Evolutionary conservation across 1,284 basidiomycete genomes (phyloP), one percentile per base, ranked within the genome.

Genomic region (Heterobasidion parviporum): DNA sequence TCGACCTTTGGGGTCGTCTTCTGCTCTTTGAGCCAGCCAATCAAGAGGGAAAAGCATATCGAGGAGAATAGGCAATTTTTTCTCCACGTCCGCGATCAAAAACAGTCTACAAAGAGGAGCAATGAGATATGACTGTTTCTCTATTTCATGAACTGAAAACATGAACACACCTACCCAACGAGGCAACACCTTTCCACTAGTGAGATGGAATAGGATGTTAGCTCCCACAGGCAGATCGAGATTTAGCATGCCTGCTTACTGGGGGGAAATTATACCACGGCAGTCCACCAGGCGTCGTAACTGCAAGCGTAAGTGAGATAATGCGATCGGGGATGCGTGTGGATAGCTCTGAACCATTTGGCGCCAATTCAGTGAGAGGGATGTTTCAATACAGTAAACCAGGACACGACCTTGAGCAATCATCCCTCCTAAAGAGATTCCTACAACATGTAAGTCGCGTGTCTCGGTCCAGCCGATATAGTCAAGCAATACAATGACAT

Each of bases 361-460:
- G 10, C 26, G 45, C 35, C 5, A 33, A 54, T 6, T 41, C 43
- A 16, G 34, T 15, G 16, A 33, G 15, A 32, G 33, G 20, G 45
- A 44, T 36, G 8, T 8, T n/a, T 46, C 33, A 16, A 44, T 44
- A 44, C 41, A 14, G 14, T 14, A 8, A 16, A 16, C 16, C 41
- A 50, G 43, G 18, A 8, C 56, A 63, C 14, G 63, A 83, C 87
- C 85, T 74, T 87, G 84, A 0, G 87, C 80, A 57, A 93, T 92
- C 91, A 93, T 93, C 15, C 92, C 92, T 6, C 92, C 93, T 52
- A 95, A 73, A 47, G 87, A 91, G 10, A 87, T 73, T 1, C 93
- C 91, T 14, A 93, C 85, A 16, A 95, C 68, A 63, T 94, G 84
- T 1, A 94, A 51, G 45, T 77, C 78, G 8, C 77, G 74, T 43